Percentiles rank a stretch among this genome's conserved stretches.
Conservation (phyloP, 139 green algal genomes). For the Tetraselmis chui region DNA sequence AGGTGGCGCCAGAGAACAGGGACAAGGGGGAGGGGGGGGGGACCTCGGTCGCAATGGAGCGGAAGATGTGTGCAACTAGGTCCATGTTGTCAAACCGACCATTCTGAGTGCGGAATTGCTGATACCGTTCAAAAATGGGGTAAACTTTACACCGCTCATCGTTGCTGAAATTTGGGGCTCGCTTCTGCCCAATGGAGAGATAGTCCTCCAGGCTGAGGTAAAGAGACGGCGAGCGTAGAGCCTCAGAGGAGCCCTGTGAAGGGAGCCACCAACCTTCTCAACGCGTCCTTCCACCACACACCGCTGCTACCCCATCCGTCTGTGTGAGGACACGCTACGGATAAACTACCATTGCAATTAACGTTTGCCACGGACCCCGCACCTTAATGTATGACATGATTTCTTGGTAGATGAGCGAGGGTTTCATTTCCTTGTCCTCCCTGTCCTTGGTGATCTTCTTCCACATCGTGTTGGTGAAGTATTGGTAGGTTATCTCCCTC, state of each 20-base stretch:
- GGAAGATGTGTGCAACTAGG: constrained; percentile 56
- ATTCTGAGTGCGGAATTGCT: constrained; percentile 9
- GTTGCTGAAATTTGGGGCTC: constrained; percentile 58
- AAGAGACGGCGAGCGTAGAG: constrained; percentile 32
- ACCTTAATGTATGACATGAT: constrained; percentile 76
- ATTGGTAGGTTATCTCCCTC: constrained; percentile 11
- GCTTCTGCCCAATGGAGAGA: constrained; percentile 42
- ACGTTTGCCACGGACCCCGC: constrained; percentile 9
- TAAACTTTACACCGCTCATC: constrained; percentile 49
- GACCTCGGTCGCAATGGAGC: not conserved
- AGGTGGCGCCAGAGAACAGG: not conserved
- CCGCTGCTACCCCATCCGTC: too few species aligned
- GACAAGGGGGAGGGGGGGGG: not conserved
- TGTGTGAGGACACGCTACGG: too few species aligned
- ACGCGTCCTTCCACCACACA: too few species aligned
- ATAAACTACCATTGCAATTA: too few species aligned
- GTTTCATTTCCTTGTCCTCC: constrained; percentile 20
- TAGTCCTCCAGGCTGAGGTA: constrained; percentile 49
- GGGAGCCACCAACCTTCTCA: too few species aligned
- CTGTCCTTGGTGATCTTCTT: constrained; percentile 19
- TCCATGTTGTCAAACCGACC: constrained; percentile 48
- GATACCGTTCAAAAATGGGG: constrained; percentile 50
- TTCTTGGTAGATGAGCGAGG: constrained; percentile 45
- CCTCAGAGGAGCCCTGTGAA: constrained; percentile 20
- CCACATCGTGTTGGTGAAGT: constrained; percentile 39